Evolutionary conservation across 495 filamentous ascomycete species (phyloP).

Genomic region (Daldinia bambusicola): DNA sequence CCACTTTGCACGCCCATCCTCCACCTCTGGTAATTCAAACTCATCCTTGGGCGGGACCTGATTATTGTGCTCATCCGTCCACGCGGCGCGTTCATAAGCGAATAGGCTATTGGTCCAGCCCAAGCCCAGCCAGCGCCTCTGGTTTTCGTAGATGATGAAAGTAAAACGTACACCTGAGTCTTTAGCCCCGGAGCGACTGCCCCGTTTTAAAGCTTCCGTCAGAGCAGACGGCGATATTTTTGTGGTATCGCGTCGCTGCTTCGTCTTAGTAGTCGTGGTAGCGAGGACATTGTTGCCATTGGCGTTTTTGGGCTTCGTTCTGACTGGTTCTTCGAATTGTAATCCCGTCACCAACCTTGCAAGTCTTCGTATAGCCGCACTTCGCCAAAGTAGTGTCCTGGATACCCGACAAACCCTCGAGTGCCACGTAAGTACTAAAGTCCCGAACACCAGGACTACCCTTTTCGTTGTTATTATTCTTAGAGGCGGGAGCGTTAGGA

Average conservation of each 20-base stretch:
- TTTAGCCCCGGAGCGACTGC: constrained; percentile 49
- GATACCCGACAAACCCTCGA: constrained; percentile 86
- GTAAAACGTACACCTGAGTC: constrained; percentile 89
- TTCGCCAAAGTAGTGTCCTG: constrained; percentile 91
- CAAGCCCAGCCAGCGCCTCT: constrained; percentile 92
- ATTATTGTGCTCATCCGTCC: constrained; percentile 97
- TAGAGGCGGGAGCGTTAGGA: constrained; percentile 81
- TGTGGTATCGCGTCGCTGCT: constrained; percentile 33
- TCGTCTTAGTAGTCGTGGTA: constrained; percentile 24
- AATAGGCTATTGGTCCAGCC: constrained; percentile 95
- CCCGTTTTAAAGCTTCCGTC: constrained; percentile 45
- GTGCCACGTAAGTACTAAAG: constrained; percentile 88
- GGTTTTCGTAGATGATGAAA: constrained; percentile 95
- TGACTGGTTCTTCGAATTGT: constrained; percentile 63
- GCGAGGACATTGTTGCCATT: constrained; percentile 25
- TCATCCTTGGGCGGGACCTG: constrained; percentile 77
- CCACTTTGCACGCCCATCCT: constrained; percentile 80
- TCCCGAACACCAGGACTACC: constrained; percentile 80
- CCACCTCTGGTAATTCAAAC: constrained; percentile 88
- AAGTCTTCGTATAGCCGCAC: constrained; percentile 72
- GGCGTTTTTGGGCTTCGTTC: constrained; percentile 40
- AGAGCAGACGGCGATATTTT: constrained; percentile 45
- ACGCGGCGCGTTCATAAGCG: constrained; percentile 85
- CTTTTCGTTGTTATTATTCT: constrained; percentile 88
- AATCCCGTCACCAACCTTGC: constrained; percentile 80